A percentile compares a stretch with the other conserved stretches of the same genome.
Conservation (phyloP, 345 rosid species). For the Salix koriyanagi region DNA sequence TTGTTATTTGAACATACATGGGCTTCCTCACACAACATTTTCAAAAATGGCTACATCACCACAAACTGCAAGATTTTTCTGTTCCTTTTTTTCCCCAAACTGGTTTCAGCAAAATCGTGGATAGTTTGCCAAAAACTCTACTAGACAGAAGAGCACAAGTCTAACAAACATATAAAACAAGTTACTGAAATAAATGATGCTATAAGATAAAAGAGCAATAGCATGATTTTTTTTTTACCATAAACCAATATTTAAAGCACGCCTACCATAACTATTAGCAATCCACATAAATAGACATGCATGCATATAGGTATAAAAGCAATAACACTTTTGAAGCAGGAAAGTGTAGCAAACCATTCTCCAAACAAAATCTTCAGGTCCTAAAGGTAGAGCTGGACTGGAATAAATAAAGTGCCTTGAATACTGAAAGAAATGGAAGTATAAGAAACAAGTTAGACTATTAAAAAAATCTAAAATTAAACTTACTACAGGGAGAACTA, state of each 20-base stretch:
- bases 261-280: not conserved
- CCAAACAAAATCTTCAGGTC: slow-evolving; percentile 97
- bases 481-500: not conserved
- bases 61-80: no score
- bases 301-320: not conserved
- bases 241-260: not conserved
- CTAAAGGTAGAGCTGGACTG: slow-evolving; percentile 85
- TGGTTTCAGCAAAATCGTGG: not conserved
- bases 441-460: not conserved
- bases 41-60: not conserved
- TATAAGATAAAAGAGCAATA: not conserved
- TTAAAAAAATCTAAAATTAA: not conserved
- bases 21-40: no score
- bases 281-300: not conserved
- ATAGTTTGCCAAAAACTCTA: not conserved
- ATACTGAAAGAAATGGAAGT: slow-evolving; percentile 45
- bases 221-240: not conserved
- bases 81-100: no score
- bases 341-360: slow-evolving; percentile 64
- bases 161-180: not conserved
- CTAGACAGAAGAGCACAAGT: not conserved
- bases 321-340: not conserved
- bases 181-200: not conserved
- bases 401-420: slow-evolving; percentile 82
- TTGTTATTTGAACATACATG: no score